Evolutionary conservation across 1,139 yeast species (phyloP).

Genomic region (Candida tropicalis): DNA sequence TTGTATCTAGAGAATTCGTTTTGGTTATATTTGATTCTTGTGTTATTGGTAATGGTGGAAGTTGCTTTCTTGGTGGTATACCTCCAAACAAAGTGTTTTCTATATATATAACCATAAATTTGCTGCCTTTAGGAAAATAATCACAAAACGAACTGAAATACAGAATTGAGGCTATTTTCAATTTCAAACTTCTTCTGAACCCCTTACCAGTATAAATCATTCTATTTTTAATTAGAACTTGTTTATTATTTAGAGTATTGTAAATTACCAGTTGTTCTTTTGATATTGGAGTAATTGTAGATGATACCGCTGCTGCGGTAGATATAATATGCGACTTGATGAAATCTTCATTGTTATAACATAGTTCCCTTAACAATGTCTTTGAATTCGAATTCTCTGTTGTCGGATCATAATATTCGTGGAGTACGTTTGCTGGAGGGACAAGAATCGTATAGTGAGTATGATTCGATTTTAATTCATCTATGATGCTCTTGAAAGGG

Average conservation of each 20-base stretch:
- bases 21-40: constrained; percentile 1
- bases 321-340: constrained; percentile 68
- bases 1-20: constrained; percentile 12
- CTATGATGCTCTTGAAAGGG: constrained; percentile 51
- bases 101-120: constrained; percentile 54
- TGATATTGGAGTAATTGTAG: constrained; percentile 42
- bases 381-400: constrained; percentile 33
- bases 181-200: constrained; percentile 50
- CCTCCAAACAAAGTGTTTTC: constrained; percentile 53
- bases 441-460: constrained; percentile 58
- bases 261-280: constrained; percentile 49
- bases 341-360: constrained; percentile 64
- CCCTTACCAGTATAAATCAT: constrained; percentile 58
- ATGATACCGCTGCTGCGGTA: constrained; percentile 32
- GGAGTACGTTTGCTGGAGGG: constrained; percentile 58
- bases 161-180: constrained; percentile 46
- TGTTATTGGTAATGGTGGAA: constrained; percentile 6
- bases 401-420: constrained; percentile 54
- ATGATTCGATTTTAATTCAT: constrained; percentile 42
- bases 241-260: constrained; percentile 62
- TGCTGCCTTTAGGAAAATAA: constrained; percentile 51
- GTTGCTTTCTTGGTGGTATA: constrained; percentile 13
- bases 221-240: constrained; percentile 59
- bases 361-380: constrained; percentile 52
- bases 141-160: constrained; percentile 48